Percentiles rank a stretch among this genome's conserved stretches.
Conservation (phyloP, 495 filamentous ascomycete genomes). For the Apiosordaria backusii region DNA sequence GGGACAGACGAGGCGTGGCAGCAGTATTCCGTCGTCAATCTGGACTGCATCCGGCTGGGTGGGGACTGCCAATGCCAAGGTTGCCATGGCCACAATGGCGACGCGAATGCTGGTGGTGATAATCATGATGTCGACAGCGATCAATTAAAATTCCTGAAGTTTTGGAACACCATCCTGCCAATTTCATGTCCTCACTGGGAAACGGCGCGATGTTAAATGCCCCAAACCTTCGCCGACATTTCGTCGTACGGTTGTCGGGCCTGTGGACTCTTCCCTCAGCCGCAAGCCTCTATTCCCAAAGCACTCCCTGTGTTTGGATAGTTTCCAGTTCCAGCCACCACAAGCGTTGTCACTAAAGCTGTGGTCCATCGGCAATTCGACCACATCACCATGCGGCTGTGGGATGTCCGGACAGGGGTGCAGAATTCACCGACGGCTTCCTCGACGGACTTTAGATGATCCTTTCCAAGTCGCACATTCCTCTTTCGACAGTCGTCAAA, state of each 20-base stretch:
- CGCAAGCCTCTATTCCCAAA: background rate
- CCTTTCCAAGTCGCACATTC: background rate
- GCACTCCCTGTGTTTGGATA: background rate
- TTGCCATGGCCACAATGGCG: background rate
- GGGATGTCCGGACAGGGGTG: background rate
- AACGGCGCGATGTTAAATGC: background rate
- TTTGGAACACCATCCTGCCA: too few species aligned
- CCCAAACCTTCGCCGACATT: background rate
- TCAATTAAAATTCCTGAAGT: too few species aligned
- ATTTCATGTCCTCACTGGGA: background rate
- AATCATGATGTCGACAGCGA: background rate
- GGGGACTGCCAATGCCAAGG: background rate
- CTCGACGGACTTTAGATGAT: background rate
- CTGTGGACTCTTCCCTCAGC: background rate
- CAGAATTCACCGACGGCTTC: background rate
- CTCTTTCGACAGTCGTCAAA: background rate
- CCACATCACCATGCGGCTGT: background rate
- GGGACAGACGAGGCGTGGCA: background rate
- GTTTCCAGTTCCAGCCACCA: background rate
- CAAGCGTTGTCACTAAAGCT: background rate
- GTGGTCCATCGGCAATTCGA: background rate
- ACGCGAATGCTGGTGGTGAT: background rate
- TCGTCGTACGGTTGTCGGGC: background rate
- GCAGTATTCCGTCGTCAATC: background rate
- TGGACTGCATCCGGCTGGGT: background rate